Evolutionary conservation across 352 stramenopile genomes (phyloP).

Genomic region (Phytophthora podocarpi): DNA sequence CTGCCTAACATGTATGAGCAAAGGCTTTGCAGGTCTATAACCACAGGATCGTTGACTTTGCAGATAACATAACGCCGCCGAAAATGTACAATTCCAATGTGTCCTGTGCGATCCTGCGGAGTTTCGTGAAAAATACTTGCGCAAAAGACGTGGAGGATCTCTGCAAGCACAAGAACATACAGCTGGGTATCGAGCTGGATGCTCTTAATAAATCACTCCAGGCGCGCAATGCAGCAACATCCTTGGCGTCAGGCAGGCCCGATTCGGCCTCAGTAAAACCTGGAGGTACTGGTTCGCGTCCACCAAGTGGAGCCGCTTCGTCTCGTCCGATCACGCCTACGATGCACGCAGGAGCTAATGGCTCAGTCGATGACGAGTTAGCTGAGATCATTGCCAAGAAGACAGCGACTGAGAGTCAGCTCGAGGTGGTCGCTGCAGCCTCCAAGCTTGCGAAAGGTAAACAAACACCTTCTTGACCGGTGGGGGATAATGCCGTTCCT

Average conservation of each 20-base stretch:
- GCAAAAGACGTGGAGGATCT: conserved; percentile 69
- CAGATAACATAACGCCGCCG: conserved; percentile 51
- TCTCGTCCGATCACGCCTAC: conserved; percentile 21
- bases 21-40: background rate
- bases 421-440: conserved; percentile 55
- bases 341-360: background rate
- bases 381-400: conserved; percentile 40
- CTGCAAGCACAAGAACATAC: conserved; percentile 79
- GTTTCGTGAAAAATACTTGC: conserved; percentile 71
- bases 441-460: conserved; percentile 60
- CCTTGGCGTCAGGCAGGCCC: conserved; percentile 9
- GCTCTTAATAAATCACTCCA: conserved; percentile 49
- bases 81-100: conserved; percentile 87
- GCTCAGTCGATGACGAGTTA: conserved; percentile 30
- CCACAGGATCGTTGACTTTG: background rate
- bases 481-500: background rate
- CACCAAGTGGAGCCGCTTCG: conserved; percentile 22
- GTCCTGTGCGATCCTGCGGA: conserved; percentile 68
- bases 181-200: conserved; percentile 77
- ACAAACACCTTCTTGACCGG: background rate
- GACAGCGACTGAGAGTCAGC: conserved; percentile 45
- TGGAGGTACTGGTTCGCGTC: conserved; percentile 13
- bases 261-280: background rate
- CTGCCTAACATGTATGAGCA: background rate
- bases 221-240: conserved; percentile 6